phyloP scores from a whole-genome alignment of 805 yeast species.

The Babjeviella inositovora region DNA sequence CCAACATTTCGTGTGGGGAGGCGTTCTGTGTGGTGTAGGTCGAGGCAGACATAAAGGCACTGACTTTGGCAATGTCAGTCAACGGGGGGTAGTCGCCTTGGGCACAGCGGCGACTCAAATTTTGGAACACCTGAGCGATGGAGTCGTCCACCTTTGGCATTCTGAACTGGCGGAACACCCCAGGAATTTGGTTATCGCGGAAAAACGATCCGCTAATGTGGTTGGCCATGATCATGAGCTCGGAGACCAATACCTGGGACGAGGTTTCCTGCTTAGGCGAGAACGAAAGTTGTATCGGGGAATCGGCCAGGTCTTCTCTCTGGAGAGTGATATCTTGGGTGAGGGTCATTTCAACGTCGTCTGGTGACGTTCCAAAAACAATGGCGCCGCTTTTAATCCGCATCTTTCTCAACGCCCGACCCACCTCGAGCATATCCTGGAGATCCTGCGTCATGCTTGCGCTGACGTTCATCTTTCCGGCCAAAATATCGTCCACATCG shows the following conservation, averaged over 20 bases:
- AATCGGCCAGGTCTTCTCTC: conserved; percentile 3
- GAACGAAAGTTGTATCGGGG: conserved; percentile 11
- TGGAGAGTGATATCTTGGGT: conserved; percentile 4
- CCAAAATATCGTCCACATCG: conserved; percentile 37
- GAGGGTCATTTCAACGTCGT: conserved; percentile 2
- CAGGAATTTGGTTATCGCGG: conserved; percentile 23
- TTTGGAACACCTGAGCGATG: conserved; percentile 7
- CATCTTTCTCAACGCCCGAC: conserved; percentile 8
- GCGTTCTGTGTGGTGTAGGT: conserved; percentile 27
- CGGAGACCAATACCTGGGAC: conserved; percentile 59
- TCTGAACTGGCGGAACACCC: conserved; percentile 23
- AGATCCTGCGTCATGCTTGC: conserved; percentile 13
- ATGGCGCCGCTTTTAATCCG: conserved; percentile 23
- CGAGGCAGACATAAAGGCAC: conserved; percentile 35
- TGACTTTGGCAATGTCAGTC: conserved; percentile 22
- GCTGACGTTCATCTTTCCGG: conserved; percentile 6
- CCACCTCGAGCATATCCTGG: conserved; percentile 12
- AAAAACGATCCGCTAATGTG: conserved; percentile 37
- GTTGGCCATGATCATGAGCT: conserved; percentile 73
- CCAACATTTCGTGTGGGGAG: conserved; percentile 42
- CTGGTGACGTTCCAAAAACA: conserved; percentile 6
- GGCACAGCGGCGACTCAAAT: conserved; percentile 7
- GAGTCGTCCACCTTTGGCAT: conserved; percentile 7
- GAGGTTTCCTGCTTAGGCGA: conserved; percentile 11
- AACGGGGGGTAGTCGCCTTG: conserved; percentile 10